These are phyloP conservation scores for Xylaria sp. DNA, from an alignment of 2,329 filamentous ascomycete species.

Conservation along the genomic window DNA sequence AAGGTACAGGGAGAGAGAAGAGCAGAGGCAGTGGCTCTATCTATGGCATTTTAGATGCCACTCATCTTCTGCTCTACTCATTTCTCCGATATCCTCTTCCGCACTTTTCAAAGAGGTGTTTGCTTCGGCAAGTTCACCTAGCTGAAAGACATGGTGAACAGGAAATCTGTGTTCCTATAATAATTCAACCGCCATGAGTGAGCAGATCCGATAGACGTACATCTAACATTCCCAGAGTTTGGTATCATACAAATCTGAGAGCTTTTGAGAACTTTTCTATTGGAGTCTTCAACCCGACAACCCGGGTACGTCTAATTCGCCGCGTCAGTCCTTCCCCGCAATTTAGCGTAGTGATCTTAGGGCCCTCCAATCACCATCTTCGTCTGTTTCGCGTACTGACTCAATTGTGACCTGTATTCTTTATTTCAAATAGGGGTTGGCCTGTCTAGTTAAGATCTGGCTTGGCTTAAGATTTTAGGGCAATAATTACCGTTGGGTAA, in stretches of 20 bases:
- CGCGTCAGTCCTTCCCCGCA: background rate
- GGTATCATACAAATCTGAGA: too few relatives aligned
- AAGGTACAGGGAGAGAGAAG: background rate
- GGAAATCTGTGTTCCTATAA: background rate
- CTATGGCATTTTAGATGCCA: background rate
- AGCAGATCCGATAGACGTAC: background rate
- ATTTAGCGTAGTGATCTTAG: background rate
- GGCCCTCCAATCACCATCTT: background rate
- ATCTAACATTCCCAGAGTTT: background rate
- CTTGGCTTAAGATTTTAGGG: background rate
- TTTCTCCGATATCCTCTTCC: background rate
- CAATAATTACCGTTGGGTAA: background rate
- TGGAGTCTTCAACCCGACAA: background rate
- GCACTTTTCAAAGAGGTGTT: background rate
- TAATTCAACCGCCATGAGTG: background rate
- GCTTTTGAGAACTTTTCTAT: background rate
- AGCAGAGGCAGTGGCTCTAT: background rate
- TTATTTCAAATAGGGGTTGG: background rate
- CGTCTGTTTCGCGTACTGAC: background rate
- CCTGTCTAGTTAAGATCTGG: background rate
- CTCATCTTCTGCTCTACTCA: background rate
- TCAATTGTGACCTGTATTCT: background rate
- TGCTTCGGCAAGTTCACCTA: background rate
- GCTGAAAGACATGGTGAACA: background rate
- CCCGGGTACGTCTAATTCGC: background rate